A percentile compares a stretch with the other conserved stretches of the same genome.
phyloP scores from a whole-genome alignment of 805 yeast genomes.

The Brettanomyces bruxellensis region DNA sequence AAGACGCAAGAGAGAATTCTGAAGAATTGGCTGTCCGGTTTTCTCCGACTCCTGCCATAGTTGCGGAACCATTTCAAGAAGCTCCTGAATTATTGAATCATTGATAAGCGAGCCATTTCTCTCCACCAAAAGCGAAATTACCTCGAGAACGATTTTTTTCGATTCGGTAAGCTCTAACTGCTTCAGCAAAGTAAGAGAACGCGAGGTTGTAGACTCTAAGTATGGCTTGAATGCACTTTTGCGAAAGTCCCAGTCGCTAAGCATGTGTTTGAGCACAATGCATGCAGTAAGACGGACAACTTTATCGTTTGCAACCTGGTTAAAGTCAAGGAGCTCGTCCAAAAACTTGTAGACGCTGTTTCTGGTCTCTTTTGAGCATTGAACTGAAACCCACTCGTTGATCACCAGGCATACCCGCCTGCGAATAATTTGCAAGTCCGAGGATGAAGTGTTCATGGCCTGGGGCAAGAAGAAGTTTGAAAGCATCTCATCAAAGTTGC shows the following conservation, averaged over 20 bases:
- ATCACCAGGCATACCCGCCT: slow-evolving; percentile 72
- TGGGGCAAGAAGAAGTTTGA: slow-evolving; percentile 60
- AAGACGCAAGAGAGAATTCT: slow-evolving; percentile 45
- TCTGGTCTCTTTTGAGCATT: slow-evolving; percentile 52
- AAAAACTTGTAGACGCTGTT: slow-evolving; percentile 51
- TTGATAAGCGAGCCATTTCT: slow-evolving; percentile 58
- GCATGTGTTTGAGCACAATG: slow-evolving; percentile 54
- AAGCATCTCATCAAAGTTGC: slow-evolving; percentile 62
- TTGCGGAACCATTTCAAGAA: slow-evolving; percentile 52
- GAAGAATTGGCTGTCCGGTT: slow-evolving; percentile 36
- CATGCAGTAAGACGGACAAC: slow-evolving; percentile 77
- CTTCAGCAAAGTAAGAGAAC: slow-evolving; percentile 41
- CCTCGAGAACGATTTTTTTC: slow-evolving; percentile 62
- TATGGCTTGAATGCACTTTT: slow-evolving; percentile 61
- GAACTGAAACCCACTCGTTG: slow-evolving; percentile 70
- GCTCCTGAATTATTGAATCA: slow-evolving; percentile 37
- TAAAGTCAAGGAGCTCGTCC: slow-evolving; percentile 31
- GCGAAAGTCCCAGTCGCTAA: slow-evolving; percentile 84
- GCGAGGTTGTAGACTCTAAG: slow-evolving; percentile 40
- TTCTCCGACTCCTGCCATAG: slow-evolving; percentile 60
- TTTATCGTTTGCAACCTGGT: slow-evolving; percentile 44
- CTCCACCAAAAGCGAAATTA: slow-evolving; percentile 53
- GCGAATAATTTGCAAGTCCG: slow-evolving; percentile 54
- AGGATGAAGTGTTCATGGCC: slow-evolving; percentile 30
- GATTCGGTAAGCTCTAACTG: slow-evolving; percentile 59